Conservation (phyloP, 768 basidiomycete species). For the Tulasnella calospora region DNA sequence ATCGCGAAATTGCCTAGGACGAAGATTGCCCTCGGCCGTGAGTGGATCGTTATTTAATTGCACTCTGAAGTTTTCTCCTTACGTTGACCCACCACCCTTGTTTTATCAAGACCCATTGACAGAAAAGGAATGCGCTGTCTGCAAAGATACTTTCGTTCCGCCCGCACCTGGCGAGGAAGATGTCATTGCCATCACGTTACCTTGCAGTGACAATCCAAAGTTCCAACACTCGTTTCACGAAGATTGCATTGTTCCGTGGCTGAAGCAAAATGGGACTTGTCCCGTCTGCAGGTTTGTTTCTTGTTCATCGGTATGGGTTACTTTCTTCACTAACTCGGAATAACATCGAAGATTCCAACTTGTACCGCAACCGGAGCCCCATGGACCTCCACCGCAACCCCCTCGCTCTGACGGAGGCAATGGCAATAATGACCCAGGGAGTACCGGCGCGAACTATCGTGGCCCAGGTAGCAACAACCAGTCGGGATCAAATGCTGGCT, state of each 20-base stretch:
- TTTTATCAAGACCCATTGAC: conserved; percentile 50
- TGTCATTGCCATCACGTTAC: conserved; percentile 72
- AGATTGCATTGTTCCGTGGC: conserved; percentile 85
- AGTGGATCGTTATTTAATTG: background rate
- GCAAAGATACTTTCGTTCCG: conserved; percentile 60
- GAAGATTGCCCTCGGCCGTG: conserved; percentile 28
- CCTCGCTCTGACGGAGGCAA: background rate
- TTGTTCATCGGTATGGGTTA: background rate
- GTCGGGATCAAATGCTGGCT: background rate
- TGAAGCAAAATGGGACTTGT: conserved; percentile 89
- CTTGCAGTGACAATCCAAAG: conserved; percentile 51
- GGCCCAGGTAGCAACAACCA: background rate
- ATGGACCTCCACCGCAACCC: conserved; percentile 18
- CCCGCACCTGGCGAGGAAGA: conserved; percentile 68
- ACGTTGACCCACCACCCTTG: background rate
- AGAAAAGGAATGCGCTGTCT: conserved; percentile 83
- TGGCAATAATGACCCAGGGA: background rate
- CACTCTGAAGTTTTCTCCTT: no score
- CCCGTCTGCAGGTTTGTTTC: conserved; percentile 80
- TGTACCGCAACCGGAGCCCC: conserved; percentile 56
- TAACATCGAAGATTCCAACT: conserved; percentile 51
- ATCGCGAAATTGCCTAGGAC: conserved; percentile 53
- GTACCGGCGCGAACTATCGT: background rate
- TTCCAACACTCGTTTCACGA: conserved; percentile 75
- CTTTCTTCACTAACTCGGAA: background rate